phyloP scores from a whole-genome alignment of 129 eudicot species.

The Arctium minus region DNA sequence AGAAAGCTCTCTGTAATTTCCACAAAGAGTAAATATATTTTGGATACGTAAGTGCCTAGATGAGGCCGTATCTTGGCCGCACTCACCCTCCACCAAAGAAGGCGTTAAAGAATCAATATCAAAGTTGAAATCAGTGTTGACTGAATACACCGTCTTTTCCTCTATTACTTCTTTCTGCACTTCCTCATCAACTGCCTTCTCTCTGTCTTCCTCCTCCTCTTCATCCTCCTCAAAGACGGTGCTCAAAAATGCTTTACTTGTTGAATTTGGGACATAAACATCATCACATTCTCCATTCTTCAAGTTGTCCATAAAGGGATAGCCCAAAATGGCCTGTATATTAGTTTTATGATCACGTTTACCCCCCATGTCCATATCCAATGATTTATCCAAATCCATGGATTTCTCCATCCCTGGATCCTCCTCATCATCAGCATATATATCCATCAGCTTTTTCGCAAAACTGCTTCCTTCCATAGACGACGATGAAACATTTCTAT shows the following conservation, averaged over 20 bases:
- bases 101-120: slow-evolving; percentile 19
- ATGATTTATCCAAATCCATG: slow-evolving; percentile 87
- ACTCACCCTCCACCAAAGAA: not conserved
- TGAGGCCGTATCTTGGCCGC: slow-evolving; percentile 30
- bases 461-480: slow-evolving; percentile 52
- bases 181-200: slow-evolving; percentile 44
- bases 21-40: slow-evolving; percentile 91
- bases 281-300: slow-evolving; percentile 26
- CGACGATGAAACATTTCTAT: slow-evolving; percentile 8
- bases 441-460: slow-evolving; percentile 56
- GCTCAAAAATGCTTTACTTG: slow-evolving; percentile 55
- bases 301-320: slow-evolving; percentile 27
- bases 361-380: slow-evolving; percentile 64
- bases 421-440: slow-evolving; percentile 55
- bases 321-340: slow-evolving; percentile 30
- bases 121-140: slow-evolving; percentile 2
- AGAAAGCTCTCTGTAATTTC: slow-evolving; percentile 77
- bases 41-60: slow-evolving; percentile 68
- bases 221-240: slow-evolving; percentile 92
- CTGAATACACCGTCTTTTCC: slow-evolving; percentile 44
- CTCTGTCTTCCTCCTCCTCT: slow-evolving; percentile 37
- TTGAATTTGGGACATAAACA: slow-evolving; percentile 20
- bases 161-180: slow-evolving; percentile 88
- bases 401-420: slow-evolving; percentile 96
- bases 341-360: slow-evolving; percentile 31